These are phyloP conservation scores for Lasiodiplodia sp. DNA, from an alignment of 2,329 filamentous ascomycete species.

Conservation along the genomic window DNA sequence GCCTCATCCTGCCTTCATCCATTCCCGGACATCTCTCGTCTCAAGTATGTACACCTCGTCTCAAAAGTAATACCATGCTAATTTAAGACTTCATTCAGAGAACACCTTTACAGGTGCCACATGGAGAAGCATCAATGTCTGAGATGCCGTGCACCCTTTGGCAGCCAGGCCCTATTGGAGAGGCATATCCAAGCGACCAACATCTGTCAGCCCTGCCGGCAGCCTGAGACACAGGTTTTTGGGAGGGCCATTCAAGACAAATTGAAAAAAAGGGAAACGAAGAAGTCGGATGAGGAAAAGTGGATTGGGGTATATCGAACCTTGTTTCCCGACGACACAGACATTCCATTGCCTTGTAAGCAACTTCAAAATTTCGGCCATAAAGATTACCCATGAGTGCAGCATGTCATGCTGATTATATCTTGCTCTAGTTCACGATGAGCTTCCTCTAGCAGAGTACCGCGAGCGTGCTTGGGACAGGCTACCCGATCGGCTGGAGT, in stretches of 20 bases:
- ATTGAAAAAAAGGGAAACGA: background rate
- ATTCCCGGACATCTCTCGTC: background rate
- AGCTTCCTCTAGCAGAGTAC: background rate
- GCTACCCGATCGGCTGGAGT: background rate
- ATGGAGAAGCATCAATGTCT: background rate
- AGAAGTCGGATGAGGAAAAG: background rate
- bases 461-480: background rate
- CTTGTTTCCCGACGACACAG: background rate
- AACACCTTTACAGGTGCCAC: slow-evolving; percentile 9
- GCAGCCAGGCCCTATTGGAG: background rate
- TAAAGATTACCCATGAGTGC: too few relatives aligned
- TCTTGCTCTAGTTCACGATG: background rate
- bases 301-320: background rate
- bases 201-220: background rate
- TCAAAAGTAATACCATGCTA: background rate
- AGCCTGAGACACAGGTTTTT: background rate
- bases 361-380: too few relatives aligned
- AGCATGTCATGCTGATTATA: too few relatives aligned
- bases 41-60: background rate
- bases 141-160: background rate
- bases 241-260: background rate
- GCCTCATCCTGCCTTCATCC: background rate
- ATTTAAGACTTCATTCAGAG: background rate
- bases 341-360: background rate
- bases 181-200: background rate